phyloP scores from a whole-genome alignment of 495 filamentous ascomycete genomes.

The Cercophora scortea region DNA sequence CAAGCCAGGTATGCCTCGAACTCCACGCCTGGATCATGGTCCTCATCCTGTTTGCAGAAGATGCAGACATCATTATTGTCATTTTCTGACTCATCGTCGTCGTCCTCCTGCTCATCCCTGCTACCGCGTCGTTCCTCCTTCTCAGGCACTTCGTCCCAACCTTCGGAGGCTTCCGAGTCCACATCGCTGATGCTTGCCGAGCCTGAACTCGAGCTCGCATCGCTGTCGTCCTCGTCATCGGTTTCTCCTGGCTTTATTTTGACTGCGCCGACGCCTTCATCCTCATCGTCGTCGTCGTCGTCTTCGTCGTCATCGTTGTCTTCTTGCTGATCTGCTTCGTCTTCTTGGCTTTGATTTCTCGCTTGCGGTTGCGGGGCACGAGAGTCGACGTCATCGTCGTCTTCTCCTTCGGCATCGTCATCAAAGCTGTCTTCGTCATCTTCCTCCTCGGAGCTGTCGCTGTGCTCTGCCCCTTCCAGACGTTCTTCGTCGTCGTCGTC shows the following conservation, averaged over 20 bases:
- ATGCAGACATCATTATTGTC: slow-evolving; percentile 61
- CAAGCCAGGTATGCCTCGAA: slow-evolving; percentile 83
- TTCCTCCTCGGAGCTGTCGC: slow-evolving; percentile 30
- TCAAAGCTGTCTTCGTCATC: slow-evolving; percentile 34
- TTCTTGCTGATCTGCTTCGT: background rate
- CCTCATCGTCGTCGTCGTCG: slow-evolving; percentile 42
- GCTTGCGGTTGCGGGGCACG: slow-evolving; percentile 17
- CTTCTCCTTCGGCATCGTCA: slow-evolving; percentile 37
- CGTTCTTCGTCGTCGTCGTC: slow-evolving; percentile 18
- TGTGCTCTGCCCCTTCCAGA: slow-evolving; percentile 30
- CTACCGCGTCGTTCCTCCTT: slow-evolving; percentile 58
- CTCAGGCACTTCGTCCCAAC: slow-evolving; percentile 60
- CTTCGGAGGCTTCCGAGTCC: slow-evolving; percentile 24
- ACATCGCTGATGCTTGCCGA: slow-evolving; percentile 24
- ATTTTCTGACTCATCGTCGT: slow-evolving; percentile 51
- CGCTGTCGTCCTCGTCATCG: slow-evolving; percentile 30
- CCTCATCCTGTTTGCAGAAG: slow-evolving; percentile 76
- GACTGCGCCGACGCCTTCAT: slow-evolving; percentile 68
- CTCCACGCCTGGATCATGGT: slow-evolving; percentile 77
- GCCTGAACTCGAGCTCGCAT: slow-evolving; percentile 11
- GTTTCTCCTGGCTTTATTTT: slow-evolving; percentile 55
- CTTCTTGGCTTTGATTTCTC: slow-evolving; percentile 27
- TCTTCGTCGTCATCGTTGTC: slow-evolving; percentile 30
- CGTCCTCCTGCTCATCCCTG: slow-evolving; percentile 58
- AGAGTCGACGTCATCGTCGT: slow-evolving; percentile 15